Evolutionary conservation across 1,284 basidiomycete species (phyloP), one percentile per base, ranked within the genome.

Genomic region (Tilletiaria anomala): DNA sequence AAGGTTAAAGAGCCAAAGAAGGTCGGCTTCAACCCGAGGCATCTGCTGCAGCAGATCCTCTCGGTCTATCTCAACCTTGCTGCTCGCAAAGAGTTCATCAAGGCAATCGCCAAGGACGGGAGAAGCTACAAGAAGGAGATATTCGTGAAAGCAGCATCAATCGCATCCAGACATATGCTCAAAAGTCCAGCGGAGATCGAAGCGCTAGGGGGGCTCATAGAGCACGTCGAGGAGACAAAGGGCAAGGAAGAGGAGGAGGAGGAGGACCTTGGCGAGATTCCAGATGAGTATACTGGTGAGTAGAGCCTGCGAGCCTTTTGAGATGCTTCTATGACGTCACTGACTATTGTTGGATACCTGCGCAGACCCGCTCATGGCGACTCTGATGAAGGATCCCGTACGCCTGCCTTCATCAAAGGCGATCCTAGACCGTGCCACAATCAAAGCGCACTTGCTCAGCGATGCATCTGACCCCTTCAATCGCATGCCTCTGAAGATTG

Each of bases 381-480:
- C 85, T 1, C 63, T 99, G 44, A 99, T 99, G 93, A 80, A 79
- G 45, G 87, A 97, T 65, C 93, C 93, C 1, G 91, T 97, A 45
- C 77, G 78, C 32, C 69, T 99, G 37, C 93, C 93, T 0, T 79
- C 82, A 0, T 94, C 88, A 2, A 76, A 74, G 42, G 73, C 78
- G 0, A 75, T 83, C 20, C 69, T 99, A 35, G 93, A 99, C 67
- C 77, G 83, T 31, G 76, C 82, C 1, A 97, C 91, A 1, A 97
- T 99, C 72, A 93, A 94, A 62, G 83, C 87, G 1, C 87, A 91
- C 65, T 71, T 97, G 35, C 71, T 97, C 18, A 91, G 87, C 2
- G 91, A 96, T 62, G 71, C 79, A 15, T 85, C 79, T 43, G 69
- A 70, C 43, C 69, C 69, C 14, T 70, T 70, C 54, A 70, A 70